These are phyloP conservation scores for Beauveria pseudobassiana DNA, from an alignment of 2,329 filamentous ascomycete species.

Conservation along the genomic window DNA sequence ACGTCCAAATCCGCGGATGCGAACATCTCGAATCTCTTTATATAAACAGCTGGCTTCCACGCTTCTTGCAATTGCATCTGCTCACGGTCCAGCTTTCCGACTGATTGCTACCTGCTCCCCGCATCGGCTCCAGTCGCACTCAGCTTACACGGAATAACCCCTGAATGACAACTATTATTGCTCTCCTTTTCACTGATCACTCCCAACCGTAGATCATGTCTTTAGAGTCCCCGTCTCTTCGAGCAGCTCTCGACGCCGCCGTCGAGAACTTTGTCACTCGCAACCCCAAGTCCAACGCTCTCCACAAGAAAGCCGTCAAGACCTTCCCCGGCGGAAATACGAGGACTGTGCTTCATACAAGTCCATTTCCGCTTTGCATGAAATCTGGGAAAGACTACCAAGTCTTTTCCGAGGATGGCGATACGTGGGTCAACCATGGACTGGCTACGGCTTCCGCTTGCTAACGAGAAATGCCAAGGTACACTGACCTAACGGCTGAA, in stretches of 20 bases:
- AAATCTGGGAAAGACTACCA: conserved; percentile 27
- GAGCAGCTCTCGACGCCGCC: conserved; percentile 25
- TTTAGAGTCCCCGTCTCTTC: conserved; percentile 14
- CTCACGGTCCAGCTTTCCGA: background rate
- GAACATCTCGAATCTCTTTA: background rate
- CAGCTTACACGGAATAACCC: background rate
- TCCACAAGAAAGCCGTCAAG: conserved; percentile 30
- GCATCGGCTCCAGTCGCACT: background rate
- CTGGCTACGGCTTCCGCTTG: background rate
- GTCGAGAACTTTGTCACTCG: conserved; percentile 25
- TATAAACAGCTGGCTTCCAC: background rate
- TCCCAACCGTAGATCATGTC: background rate
- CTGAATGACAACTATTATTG: background rate
- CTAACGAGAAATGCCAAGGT: conserved; percentile 24
- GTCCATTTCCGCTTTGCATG: conserved; percentile 36
- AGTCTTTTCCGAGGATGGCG: conserved; percentile 34
- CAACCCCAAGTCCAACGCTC: conserved; percentile 30
- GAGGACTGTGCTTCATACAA: conserved; percentile 34
- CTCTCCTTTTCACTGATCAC: background rate
- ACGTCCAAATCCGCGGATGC: background rate
- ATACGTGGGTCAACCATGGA: conserved; percentile 19
- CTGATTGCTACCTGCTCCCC: background rate
- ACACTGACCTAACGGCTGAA: conserved; percentile 55
- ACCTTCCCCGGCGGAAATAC: conserved; percentile 40
- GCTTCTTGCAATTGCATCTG: background rate